Percentiles rank a stretch among this genome's conserved stretches.
Conservation (phyloP, 768 basidiomycete genomes). For the Tricholoma matsutake region DNA sequence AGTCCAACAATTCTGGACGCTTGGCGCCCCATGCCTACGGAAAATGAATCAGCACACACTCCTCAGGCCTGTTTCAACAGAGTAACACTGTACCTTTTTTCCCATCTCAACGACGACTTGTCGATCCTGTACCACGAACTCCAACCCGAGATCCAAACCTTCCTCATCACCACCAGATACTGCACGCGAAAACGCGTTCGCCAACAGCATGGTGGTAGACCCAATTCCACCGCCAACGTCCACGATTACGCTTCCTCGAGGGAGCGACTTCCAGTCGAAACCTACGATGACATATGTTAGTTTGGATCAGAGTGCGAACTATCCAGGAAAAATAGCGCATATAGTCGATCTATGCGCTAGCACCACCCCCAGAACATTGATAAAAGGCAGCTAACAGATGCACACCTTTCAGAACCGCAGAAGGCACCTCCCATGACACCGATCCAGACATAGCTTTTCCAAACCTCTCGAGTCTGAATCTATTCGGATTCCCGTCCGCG, state of each 20-base stretch:
- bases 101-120: slow-evolving; percentile 53
- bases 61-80: slow-evolving; percentile 7
- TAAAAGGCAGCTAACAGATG: slow-evolving; percentile 1
- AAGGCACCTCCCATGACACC: slow-evolving; percentile 65
- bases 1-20: slow-evolving; percentile 55
- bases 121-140: slow-evolving; percentile 63
- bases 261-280: slow-evolving; percentile 56
- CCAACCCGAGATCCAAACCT: slow-evolving; percentile 23
- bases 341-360: not conserved
- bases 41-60: not conserved
- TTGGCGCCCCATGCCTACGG: slow-evolving; percentile 54
- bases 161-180: slow-evolving; percentile 7
- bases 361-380: not conserved
- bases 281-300: slow-evolving; percentile 29
- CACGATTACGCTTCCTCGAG: slow-evolving; percentile 48
- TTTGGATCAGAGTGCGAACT: not conserved
- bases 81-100: slow-evolving; percentile 34
- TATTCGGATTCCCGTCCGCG: slow-evolving; percentile 32
- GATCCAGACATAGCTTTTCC: slow-evolving; percentile 77
- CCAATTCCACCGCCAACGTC: slow-evolving; percentile 76
- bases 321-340: not conserved
- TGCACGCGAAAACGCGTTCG: slow-evolving; percentile 29
- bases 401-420: slow-evolving; percentile 53
- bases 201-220: slow-evolving; percentile 37
- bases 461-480: slow-evolving; percentile 61